phyloP scores from a whole-genome alignment of 768 basidiomycete species.

The Suillus bovinus region DNA sequence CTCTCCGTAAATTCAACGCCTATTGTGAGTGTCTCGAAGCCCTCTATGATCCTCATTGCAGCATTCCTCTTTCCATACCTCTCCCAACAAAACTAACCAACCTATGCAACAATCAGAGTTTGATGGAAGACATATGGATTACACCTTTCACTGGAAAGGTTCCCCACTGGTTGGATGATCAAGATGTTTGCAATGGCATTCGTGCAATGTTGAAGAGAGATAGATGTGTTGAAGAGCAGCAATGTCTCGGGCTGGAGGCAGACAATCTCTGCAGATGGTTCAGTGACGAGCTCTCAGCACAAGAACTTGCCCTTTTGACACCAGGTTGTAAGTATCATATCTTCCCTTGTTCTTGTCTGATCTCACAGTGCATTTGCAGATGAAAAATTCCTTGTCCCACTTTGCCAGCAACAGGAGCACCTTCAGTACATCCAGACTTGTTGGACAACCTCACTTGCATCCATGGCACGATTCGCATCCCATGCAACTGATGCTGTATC shows the following conservation, averaged over 20 bases:
- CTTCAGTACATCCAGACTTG: constrained; percentile 13
- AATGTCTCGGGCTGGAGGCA: not conserved
- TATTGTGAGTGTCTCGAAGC: not conserved
- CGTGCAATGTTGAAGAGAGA: constrained; percentile 14
- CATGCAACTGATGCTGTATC: not conserved
- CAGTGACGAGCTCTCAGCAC: not conserved
- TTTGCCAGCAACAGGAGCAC: constrained; percentile 11
- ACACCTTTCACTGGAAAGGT: constrained; percentile 6
- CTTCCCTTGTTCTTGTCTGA: not conserved
- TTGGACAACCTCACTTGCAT: constrained; percentile 18
- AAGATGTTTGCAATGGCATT: constrained; percentile 6
- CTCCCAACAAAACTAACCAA: constrained; percentile 29
- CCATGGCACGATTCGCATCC: not conserved
- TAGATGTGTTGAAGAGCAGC: not conserved
- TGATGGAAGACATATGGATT: constrained; percentile 41
- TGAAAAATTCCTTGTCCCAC: not conserved
- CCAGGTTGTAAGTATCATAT: constrained; percentile 10
- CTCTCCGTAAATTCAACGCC: not conserved
- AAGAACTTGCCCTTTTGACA: constrained; percentile 5
- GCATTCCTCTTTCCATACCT: constrained; percentile 32
- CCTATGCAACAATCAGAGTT: constrained; percentile 7
- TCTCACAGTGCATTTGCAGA: constrained; percentile 8
- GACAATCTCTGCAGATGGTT: not conserved
- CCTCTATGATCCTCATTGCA: constrained; percentile 12
- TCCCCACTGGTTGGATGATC: constrained; percentile 19